Conservation (phyloP, 179 eudicot species). For the Silene noctiflora region DNA sequence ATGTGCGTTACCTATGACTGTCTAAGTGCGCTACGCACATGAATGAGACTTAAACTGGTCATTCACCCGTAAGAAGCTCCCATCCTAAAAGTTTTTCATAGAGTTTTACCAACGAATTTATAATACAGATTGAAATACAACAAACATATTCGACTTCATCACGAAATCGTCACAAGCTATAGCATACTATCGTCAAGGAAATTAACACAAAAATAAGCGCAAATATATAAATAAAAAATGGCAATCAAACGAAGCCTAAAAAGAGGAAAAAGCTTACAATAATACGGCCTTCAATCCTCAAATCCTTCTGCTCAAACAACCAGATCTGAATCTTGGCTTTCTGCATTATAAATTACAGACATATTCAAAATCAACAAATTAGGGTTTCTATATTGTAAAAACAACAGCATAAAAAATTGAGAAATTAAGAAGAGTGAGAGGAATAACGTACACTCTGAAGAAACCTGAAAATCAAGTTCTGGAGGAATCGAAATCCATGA, state of each 20-base stretch:
- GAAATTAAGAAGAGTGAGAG: background rate
- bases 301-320: slow-evolving; percentile 97
- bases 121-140: background rate
- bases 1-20: background rate
- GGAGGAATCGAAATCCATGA: slow-evolving; percentile 10
- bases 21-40: background rate
- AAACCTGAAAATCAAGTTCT: slow-evolving; percentile 93
- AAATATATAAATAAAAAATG: background rate
- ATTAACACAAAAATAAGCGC: background rate
- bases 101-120: background rate
- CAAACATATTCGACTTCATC: background rate
- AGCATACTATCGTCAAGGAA: background rate
- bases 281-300: slow-evolving; percentile 94
- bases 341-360: slow-evolving; percentile 25
- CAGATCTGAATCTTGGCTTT: slow-evolving; percentile 96
- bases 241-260: background rate
- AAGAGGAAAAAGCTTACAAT: slow-evolving; percentile 42
- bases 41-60: background rate
- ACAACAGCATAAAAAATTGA: background rate
- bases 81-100: background rate
- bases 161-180: background rate
- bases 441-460: slow-evolving; percentile 73
- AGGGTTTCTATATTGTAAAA: background rate
- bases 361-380: background rate
- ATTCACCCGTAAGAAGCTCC: background rate